These are phyloP conservation scores for Byssothecium circinans DNA, from an alignment of 2,329 filamentous ascomycete species.

Conservation along the genomic window DNA sequence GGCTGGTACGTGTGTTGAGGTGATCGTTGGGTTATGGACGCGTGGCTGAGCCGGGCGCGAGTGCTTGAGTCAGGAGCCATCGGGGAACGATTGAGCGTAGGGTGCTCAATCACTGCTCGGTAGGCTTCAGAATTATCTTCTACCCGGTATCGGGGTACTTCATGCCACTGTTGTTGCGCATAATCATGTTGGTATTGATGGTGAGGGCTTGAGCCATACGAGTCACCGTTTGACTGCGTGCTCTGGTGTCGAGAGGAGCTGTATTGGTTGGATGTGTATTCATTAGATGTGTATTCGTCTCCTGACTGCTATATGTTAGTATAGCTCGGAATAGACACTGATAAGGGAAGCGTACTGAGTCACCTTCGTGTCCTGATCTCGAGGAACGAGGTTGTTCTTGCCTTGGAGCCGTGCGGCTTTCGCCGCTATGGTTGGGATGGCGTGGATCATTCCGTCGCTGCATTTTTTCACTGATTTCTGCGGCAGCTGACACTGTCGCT, in stretches of 20 bases:
- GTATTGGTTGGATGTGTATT: background rate
- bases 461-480: no score
- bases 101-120: background rate
- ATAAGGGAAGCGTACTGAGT: background rate
- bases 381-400: background rate
- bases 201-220: background rate
- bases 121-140: constrained; percentile 2
- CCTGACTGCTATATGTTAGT: constrained; percentile 1
- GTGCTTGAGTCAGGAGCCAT: background rate
- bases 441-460: no score
- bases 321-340: background rate
- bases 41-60: background rate
- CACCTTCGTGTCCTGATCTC: background rate
- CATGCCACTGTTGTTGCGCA: constrained; percentile 8
- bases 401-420: background rate
- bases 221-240: background rate
- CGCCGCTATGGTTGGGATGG: background rate
- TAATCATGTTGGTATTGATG: background rate
- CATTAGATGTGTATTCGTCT: no score
- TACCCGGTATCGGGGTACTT: constrained; percentile 11
- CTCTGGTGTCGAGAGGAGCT: background rate
- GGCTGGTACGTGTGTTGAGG: background rate
- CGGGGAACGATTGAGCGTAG: background rate
- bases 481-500: no score
- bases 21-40: background rate